Conservation (phyloP, 768 basidiomycete species). For the Xanthoconium purpureum region DNA sequence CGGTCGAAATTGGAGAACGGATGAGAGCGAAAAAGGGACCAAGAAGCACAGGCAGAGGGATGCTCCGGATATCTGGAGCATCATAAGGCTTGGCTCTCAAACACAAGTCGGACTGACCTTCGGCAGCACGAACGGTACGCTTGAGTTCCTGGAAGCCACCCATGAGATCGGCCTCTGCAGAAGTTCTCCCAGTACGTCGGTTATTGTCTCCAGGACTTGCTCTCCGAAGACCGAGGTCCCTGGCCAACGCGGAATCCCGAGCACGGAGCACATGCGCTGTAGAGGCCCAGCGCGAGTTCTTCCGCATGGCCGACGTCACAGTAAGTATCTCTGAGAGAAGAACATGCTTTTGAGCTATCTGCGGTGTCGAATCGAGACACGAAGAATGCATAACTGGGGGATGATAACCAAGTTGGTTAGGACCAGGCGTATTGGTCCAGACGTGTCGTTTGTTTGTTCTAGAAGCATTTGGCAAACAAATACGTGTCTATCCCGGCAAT, state of each 20-base stretch:
- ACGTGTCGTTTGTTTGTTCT: conserved; percentile 25
- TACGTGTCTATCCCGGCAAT: background rate
- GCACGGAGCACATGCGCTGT: conserved; percentile 58
- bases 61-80: conserved; percentile 52
- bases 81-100: conserved; percentile 13
- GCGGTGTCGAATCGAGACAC: conserved; percentile 9
- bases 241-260: conserved; percentile 67
- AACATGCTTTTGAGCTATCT: conserved; percentile 68
- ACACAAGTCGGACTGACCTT: conserved; percentile 43
- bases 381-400: conserved; percentile 15
- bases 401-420: background rate
- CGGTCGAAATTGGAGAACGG: conserved; percentile 90
- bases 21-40: conserved; percentile 91
- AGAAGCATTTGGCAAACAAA: conserved; percentile 27
- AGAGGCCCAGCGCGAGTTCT: conserved; percentile 95
- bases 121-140: conserved; percentile 63
- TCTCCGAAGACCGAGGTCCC: conserved; percentile 70
- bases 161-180: conserved; percentile 83
- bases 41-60: conserved; percentile 64
- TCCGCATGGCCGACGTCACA: conserved; percentile 93
- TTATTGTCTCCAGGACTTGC: conserved; percentile 45
- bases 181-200: conserved; percentile 47
- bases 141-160: conserved; percentile 84
- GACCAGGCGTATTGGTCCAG: background rate
- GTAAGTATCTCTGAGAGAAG: conserved; percentile 87